Percentiles rank a stretch among this genome's conserved stretches.
Evolutionary conservation across 257 asterid species (phyloP).

Genomic region (Gentiana macrophylla): DNA sequence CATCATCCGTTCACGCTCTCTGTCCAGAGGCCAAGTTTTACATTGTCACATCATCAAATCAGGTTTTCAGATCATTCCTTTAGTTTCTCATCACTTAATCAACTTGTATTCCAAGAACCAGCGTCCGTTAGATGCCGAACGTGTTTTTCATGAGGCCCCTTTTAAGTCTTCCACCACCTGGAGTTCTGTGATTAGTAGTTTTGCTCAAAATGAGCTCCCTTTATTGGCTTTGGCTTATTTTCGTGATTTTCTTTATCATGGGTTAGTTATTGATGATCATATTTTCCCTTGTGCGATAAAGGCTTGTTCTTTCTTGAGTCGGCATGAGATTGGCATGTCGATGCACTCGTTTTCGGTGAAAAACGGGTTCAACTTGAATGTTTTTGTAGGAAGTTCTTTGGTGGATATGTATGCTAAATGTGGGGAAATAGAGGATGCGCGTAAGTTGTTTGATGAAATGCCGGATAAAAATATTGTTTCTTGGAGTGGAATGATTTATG

Average conservation of each 20-base stretch:
- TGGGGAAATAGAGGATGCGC: slow-evolving; percentile 40
- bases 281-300: slow-evolving; percentile 51
- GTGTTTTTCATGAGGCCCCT: slow-evolving; percentile 38
- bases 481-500: slow-evolving; percentile 81
- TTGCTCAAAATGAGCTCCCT: slow-evolving; percentile 63
- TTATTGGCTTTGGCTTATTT: slow-evolving; percentile 40
- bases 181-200: slow-evolving; percentile 71
- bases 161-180: slow-evolving; percentile 70
- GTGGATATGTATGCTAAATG: slow-evolving; percentile 80
- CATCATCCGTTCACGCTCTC: slow-evolving; percentile 33
- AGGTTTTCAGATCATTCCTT: slow-evolving; percentile 50
- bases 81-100: slow-evolving; percentile 60
- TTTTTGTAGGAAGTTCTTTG: slow-evolving; percentile 67
- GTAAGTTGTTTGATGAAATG: slow-evolving; percentile 81
- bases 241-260: slow-evolving; percentile 33
- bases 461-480: slow-evolving; percentile 76
- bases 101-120: slow-evolving; percentile 71
- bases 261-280: slow-evolving; percentile 44
- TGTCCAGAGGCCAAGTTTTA: slow-evolving; percentile 39
- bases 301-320: slow-evolving; percentile 42
- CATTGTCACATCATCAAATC: slow-evolving; percentile 55
- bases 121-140: slow-evolving; percentile 42
- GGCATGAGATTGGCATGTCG: slow-evolving; percentile 31
- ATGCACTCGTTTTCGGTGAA: slow-evolving; percentile 51
- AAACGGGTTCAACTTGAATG: slow-evolving; percentile 41